Percentiles rank a stretch among this genome's conserved stretches.
Evolutionary conservation across 192 early-diverging fungal species (phyloP).

Genomic region (Coemansia aciculifera): DNA sequence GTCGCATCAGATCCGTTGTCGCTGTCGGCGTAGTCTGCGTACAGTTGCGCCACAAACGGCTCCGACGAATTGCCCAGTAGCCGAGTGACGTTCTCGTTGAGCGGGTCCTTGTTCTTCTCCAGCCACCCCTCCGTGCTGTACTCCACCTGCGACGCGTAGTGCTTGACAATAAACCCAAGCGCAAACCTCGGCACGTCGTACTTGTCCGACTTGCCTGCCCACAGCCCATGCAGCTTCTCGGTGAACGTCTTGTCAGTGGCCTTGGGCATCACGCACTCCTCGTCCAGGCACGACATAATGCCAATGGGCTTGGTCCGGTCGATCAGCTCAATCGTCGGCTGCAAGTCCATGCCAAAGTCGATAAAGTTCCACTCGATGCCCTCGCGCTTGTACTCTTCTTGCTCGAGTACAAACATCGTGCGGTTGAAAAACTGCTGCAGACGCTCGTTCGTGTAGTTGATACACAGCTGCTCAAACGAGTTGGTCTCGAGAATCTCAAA

Average conservation of each 20-base stretch:
- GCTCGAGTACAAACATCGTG: constrained; percentile 98
- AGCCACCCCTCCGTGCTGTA: constrained; percentile 90
- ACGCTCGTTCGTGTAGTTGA: constrained; percentile 99
- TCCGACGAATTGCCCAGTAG: constrained; percentile 82
- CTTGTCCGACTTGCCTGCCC: constrained; percentile 86
- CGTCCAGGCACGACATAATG: constrained; percentile 93
- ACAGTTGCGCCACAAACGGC: constrained; percentile 76
- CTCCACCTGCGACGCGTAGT: constrained; percentile 96
- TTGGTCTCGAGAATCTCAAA: constrained; percentile 99
- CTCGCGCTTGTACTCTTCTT: constrained; percentile 95
- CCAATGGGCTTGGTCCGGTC: constrained; percentile 97
- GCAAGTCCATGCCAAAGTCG: constrained; percentile 95
- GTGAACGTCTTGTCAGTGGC: constrained; percentile 94
- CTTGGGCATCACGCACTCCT: constrained; percentile 98
- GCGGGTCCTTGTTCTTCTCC: constrained; percentile 98
- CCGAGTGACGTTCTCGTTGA: constrained; percentile 92
- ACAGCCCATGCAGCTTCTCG: constrained; percentile 85
- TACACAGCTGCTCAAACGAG: constrained; percentile 98
- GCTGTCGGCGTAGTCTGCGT: constrained; percentile 76
- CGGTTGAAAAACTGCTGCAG: constrained; percentile 99
- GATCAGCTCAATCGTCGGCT: constrained; percentile 97
- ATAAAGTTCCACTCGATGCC: constrained; percentile 98
- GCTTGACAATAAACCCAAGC: constrained; percentile 85
- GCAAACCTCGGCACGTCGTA: constrained; percentile 86
- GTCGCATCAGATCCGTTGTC: constrained; percentile 12